Evolutionary conservation across 208 protist genomes (phyloP), one percentile per base, ranked within the genome.

Genomic region (Leishmania amazonensis): DNA sequence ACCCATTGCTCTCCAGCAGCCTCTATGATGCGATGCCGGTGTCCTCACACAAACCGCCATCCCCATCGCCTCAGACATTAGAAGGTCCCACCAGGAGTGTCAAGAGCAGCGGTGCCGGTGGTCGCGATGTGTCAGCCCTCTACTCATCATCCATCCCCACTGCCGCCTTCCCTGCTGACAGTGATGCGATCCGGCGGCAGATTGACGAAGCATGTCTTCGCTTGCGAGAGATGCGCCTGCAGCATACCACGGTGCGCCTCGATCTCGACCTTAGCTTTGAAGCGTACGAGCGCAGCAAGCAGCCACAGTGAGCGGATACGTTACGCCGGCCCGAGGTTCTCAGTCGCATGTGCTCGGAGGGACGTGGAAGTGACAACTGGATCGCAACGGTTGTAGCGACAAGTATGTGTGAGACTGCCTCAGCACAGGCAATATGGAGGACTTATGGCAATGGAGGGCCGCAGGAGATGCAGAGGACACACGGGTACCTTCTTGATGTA

Each of bases 251-350:
- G 42, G 83, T 96, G 47, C 81, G 85, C 17, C 79, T 96, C 71
- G 89, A 81, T 24, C 88, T 87, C 38, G 91, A 96, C 78, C 88
- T 96, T 68, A 90, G 86, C 47, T 95, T 91, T 79, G 91, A 88
- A 31, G 68, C 86, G 7, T 96, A 96, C 71, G 71, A 89, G 70
- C 83, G 87, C 57, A 84, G 87, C 67, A 90, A 89, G 75, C 38
- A 81, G 9, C 31, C 75, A 40, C 31, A 62, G 57, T 78, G 75
- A 78, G 21, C 24, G 35, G 9, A n/a, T 15, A 13, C 11, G 75
- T 31, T 49, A 49, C 24, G 35, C 35, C 24, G 31, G 19, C 35
- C 7, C n/a, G 72, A 53, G 19, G 11, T 6, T 21, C 15, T 62
- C 49, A 47, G 21, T 8, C 51, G 19, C 60, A 31, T 76, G 19